Evolutionary conservation across 129 eudicot genomes (phyloP).

Genomic region (Mikania micrantha): DNA sequence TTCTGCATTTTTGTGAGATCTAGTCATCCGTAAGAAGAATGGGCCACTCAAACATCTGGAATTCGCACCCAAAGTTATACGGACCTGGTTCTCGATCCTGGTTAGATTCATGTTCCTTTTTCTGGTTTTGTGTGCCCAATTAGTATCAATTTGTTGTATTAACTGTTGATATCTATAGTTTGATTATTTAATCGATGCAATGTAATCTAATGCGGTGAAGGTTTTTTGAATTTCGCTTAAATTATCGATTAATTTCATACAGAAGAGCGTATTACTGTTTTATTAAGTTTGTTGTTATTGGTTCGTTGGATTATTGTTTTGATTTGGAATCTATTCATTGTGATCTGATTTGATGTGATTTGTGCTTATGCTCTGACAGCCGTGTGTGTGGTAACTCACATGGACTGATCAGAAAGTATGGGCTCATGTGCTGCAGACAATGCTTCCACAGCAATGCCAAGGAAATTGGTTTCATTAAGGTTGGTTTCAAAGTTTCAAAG

Average conservation of each 20-base stretch:
- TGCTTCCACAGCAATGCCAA: slow-evolving; percentile 58
- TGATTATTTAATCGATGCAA: too few species aligned
- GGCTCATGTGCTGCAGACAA: slow-evolving; percentile 60
- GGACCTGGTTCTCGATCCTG: slow-evolving; percentile 66
- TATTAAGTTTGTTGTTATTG: neutral
- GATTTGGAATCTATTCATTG: neutral
- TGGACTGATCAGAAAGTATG: slow-evolving; percentile 49
- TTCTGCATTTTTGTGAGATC: neutral
- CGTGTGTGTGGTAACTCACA: slow-evolving; percentile 56
- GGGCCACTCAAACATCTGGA: slow-evolving; percentile 67
- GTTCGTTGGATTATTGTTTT: neutral
- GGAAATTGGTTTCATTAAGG: slow-evolving; percentile 60
- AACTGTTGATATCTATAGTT: neutral
- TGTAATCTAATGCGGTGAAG: too few species aligned
- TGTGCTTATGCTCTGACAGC: slow-evolving; percentile 14
- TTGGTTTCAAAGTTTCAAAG: neutral
- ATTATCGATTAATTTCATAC: too few species aligned
- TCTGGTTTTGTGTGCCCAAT: too few species aligned
- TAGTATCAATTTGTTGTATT: too few species aligned
- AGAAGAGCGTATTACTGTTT: too few species aligned
- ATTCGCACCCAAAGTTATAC: slow-evolving; percentile 51
- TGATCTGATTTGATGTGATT: neutral
- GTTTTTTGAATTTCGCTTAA: too few species aligned
- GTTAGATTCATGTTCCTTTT: slow-evolving; percentile 12
- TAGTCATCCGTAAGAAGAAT: slow-evolving; percentile 18